Evolutionary conservation across 257 asterid species (phyloP), one percentile per base, ranked within the genome.

Genomic region (Solanum peruvianum): DNA sequence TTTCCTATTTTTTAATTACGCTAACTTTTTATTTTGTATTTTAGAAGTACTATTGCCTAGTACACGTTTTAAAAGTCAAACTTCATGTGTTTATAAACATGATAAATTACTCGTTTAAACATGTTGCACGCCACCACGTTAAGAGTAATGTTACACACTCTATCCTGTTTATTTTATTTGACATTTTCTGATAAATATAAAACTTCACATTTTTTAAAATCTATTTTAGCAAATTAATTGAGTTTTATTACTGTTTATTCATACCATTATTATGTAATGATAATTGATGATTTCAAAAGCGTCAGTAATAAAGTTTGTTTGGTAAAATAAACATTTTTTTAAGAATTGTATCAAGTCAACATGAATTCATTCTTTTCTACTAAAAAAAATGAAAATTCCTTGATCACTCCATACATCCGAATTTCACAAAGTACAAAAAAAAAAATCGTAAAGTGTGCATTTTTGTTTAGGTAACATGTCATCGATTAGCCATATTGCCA

Each of bases 291-390:
- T 0, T 18, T 56, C 64, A 18, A 52, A 52, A 52, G 0, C 6
- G 62, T 18, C 0, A 18, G 6, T 7, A 6, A 56, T 56, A 56
- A 20, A 56, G 11, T 56, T 5, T 47, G 11, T 56, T 56, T 56
- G 7, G 0, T 56, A 56, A 56, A 56, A 56, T 7, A 56, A 56
- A 56, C 0, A 5, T 52, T 52, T 56, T n/a, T 1, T 33, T 56
- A 0, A 52, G 0, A 52, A 52, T 52, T 0, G n/a, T 56, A 56
- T 18, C n/a, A 52, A 52, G 0, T 52, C n/a, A 16, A 52, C 14
- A 2, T 7, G 8, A 49, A 3, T 14, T 0, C 9, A 16, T 16
- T 16, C 23, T 52, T 16, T 52, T 52, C 23, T 0, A 52, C 10
- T 0, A 27, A 52, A 33, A 33, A 33, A 56, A 18, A 18, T 56